Evolutionary conservation across 2,329 filamentous ascomycete species (phyloP), one percentile per base, ranked within the genome.

Genomic region (Xylariaceae sp.): DNA sequence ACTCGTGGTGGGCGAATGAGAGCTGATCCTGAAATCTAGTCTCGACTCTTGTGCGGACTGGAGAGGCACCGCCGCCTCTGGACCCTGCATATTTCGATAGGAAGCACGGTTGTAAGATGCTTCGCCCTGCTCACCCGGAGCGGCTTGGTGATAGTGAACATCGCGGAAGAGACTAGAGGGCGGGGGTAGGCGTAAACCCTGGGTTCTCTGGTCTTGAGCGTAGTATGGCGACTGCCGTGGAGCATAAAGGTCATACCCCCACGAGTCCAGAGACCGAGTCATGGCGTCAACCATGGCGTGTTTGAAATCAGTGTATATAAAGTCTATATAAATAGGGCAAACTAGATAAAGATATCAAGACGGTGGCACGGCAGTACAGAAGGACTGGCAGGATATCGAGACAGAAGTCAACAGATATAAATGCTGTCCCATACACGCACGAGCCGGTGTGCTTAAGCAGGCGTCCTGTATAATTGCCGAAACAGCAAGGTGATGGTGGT

Each of bases 281-380:
- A 65, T 65, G 49, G 58, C 56, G 50, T 62, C 58, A 59, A 65
- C 58, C 62, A 65, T 65, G 58, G 56, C 62, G 62, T 57, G 7
- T 27, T 27, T 4, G 22, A 27, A 27, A 7, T 5, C 7, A 27
- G 22, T n/a, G n/a, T n/a, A n/a, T n/a, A n/a, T n/a, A n/a, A n/a
- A n/a, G 22, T 27, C 4, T 27, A 27, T 27, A 27, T 27, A 27
- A 5, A 27, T 7, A 5, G 22, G 22, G 22, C 22, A 27, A 27
- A 27, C 22, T 27, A 27, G 22, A 27, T 7, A 27, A 7, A 53
- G 54, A 27, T 27, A 27, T 27, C 22, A 27, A 7, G 22, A 27
- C 7, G 22, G 22, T 27, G 22, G 22, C 22, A 27, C 22, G 7
- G 22, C 22, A 5, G 22, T 27, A 27, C 22, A 27, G 22, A 27